Evolutionary conservation across 2,329 filamentous ascomycete species (phyloP).

Genomic region (Ambrosiella cleistominuta): DNA sequence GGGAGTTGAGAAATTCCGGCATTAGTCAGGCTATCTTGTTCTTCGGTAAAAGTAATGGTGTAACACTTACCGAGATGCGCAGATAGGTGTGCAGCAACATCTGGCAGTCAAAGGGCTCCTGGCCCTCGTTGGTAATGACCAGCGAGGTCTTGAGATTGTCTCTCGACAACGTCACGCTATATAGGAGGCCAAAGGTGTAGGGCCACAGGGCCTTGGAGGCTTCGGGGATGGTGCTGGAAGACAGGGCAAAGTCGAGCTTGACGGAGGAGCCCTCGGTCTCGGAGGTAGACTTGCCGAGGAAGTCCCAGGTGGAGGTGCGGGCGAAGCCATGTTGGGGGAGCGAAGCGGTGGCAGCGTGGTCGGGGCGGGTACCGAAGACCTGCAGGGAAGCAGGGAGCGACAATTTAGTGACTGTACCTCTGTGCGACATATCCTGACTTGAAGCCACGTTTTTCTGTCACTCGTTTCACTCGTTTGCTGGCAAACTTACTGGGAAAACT

Average conservation of each 20-base stretch:
- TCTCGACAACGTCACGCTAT: constrained; percentile 71
- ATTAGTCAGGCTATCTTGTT: neutral
- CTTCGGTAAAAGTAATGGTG: neutral
- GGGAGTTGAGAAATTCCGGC: neutral
- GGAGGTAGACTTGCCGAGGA: constrained; percentile 61
- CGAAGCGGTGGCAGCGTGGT: constrained; percentile 56
- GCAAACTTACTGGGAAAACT: constrained; percentile 62
- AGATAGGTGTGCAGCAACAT: constrained; percentile 85
- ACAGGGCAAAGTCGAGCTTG: constrained; percentile 91
- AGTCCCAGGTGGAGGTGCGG: constrained; percentile 79
- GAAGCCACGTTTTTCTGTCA: neutral
- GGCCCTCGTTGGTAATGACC: constrained; percentile 76
- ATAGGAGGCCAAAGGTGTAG: constrained; percentile 74
- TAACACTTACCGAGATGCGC: constrained; percentile 48
- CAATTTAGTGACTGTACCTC: neutral
- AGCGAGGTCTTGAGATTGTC: constrained; percentile 63
- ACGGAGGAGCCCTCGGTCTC: constrained; percentile 40
- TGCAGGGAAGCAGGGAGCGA: constrained; percentile 19
- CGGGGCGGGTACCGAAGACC: constrained; percentile 72
- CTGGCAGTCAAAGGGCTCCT: constrained; percentile 75
- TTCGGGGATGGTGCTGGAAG: constrained; percentile 50
- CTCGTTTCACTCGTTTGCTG: neutral
- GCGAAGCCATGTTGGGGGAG: constrained; percentile 93
- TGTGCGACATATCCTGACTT: neutral
- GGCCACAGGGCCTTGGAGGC: constrained; percentile 61